Evolutionary conservation across 306 rosid species (phyloP).

Genomic region (Hippophae gyantsensis): DNA sequence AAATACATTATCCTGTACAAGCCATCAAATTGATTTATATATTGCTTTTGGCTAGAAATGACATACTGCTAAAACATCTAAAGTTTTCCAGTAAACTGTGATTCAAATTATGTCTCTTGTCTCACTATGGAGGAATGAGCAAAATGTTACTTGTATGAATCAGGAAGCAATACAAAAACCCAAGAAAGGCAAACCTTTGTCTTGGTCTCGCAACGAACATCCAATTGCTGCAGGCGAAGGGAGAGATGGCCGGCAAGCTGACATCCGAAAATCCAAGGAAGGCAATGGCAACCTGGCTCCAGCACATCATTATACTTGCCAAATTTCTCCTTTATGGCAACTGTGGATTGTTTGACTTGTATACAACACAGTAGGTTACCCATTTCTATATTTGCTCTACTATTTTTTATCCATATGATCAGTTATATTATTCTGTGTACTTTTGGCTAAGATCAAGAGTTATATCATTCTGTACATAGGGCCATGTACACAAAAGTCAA

Average conservation of each 20-base stretch:
- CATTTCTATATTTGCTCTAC: conserved; percentile 4
- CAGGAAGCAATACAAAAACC: no score
- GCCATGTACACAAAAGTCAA: no score
- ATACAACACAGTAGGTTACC: conserved; percentile 8
- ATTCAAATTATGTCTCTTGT: no score
- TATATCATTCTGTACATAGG: no score
- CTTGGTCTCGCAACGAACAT: conserved; percentile 20
- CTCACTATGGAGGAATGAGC: no score
- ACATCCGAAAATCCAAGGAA: conserved; percentile 14
- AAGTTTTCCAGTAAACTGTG: no score
- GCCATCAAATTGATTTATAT: background rate
- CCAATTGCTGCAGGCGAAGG: conserved; percentile 18
- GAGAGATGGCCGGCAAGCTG: conserved; percentile 17
- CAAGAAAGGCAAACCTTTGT: conserved; percentile 11
- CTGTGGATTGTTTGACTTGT: conserved; percentile 10
- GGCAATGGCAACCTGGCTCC: conserved; percentile 16
- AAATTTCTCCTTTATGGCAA: conserved; percentile 13
- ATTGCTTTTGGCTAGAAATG: background rate
- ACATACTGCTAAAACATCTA: no score
- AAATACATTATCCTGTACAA: conserved; percentile 16
- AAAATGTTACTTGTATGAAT: no score
- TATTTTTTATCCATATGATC: background rate
- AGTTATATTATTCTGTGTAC: background rate
- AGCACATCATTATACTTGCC: conserved; percentile 14
- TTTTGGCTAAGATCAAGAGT: background rate